Conservation (phyloP, 1,139 yeast species). For the Diutina mesorugosa region DNA sequence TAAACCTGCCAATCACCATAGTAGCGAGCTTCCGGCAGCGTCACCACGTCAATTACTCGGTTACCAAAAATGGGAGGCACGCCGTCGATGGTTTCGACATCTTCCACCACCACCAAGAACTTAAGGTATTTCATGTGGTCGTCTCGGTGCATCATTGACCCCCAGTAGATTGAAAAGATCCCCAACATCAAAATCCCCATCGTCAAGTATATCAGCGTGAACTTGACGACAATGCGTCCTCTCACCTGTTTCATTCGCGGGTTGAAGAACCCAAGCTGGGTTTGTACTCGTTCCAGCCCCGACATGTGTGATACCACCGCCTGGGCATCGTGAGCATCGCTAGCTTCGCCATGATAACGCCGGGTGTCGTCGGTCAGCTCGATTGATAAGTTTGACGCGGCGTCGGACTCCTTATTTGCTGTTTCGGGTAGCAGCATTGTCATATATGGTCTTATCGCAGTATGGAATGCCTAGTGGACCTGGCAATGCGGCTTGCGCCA, state of each 20-base stretch:
- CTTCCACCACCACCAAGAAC: conserved; percentile 35
- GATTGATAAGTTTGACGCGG: too few species aligned
- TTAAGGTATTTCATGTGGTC: conserved; percentile 25
- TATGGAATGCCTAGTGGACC: too few species aligned
- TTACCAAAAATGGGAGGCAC: conserved; percentile 20
- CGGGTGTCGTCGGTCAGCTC: background rate
- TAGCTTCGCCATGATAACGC: background rate
- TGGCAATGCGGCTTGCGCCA: background rate
- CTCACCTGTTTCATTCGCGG: background rate
- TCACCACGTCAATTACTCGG: conserved; percentile 15
- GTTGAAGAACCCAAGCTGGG: background rate
- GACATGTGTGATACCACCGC: background rate
- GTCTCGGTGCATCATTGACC: conserved; percentile 33
- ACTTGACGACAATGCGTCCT: conserved; percentile 2
- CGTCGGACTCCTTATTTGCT: too few species aligned
- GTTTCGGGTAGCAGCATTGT: too few species aligned
- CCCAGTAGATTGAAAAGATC: conserved; percentile 37
- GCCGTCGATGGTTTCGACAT: conserved; percentile 11
- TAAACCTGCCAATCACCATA: conserved; percentile 30
- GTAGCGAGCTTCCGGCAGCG: conserved; percentile 10
- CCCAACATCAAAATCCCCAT: conserved; percentile 5
- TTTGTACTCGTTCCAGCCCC: background rate
- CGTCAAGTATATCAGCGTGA: conserved; percentile 4
- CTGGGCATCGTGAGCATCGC: background rate
- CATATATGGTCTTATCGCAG: too few species aligned